Evolutionary conservation across 2,329 filamentous ascomycete species (phyloP).

Genomic region (Colletotrichum filicis): DNA sequence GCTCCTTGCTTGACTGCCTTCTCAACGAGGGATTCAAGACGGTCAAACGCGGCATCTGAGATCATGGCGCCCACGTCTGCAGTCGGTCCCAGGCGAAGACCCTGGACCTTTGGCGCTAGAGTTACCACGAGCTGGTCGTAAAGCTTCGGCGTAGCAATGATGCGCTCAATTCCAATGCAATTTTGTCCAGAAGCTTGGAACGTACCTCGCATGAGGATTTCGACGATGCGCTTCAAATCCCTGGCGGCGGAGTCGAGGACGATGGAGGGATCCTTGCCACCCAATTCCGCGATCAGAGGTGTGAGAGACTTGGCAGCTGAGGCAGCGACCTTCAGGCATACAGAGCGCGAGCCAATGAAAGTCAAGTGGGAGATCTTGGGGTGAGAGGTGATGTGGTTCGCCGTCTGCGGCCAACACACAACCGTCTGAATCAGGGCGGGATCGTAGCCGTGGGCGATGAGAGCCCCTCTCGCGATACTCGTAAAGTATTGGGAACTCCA

Average conservation of each 20-base stretch:
- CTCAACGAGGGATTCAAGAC: conserved; percentile 79
- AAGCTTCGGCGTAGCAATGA: conserved; percentile 81
- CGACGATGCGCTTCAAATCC: conserved; percentile 78
- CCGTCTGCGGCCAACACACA: conserved; percentile 87
- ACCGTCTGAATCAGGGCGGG: conserved; percentile 85
- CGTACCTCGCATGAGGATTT: conserved; percentile 88
- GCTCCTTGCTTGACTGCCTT: conserved; percentile 85
- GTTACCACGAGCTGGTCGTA: conserved; percentile 79
- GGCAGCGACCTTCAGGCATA: conserved; percentile 88
- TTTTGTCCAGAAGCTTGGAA: conserved; percentile 98
- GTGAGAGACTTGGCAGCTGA: conserved; percentile 88
- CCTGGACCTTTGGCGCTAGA: conserved; percentile 78
- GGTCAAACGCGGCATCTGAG: conserved; percentile 78
- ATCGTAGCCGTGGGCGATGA: conserved; percentile 85
- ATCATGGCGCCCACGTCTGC: conserved; percentile 93
- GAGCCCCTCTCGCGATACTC: conserved; percentile 80
- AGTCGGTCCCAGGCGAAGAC: conserved; percentile 79
- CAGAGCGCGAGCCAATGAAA: conserved; percentile 90
- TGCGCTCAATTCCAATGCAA: conserved; percentile 95
- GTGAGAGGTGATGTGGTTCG: conserved; percentile 85
- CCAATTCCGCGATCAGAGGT: conserved; percentile 89
- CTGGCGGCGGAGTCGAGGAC: conserved; percentile 80
- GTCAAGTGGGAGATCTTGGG: conserved; percentile 88
- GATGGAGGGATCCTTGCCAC: conserved; percentile 93
- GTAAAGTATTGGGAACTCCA: conserved; percentile 91